Base-by-base conservation (phyloP, 139 green algal species). In the Auxenochlorella pyrenoidosa region DNA sequence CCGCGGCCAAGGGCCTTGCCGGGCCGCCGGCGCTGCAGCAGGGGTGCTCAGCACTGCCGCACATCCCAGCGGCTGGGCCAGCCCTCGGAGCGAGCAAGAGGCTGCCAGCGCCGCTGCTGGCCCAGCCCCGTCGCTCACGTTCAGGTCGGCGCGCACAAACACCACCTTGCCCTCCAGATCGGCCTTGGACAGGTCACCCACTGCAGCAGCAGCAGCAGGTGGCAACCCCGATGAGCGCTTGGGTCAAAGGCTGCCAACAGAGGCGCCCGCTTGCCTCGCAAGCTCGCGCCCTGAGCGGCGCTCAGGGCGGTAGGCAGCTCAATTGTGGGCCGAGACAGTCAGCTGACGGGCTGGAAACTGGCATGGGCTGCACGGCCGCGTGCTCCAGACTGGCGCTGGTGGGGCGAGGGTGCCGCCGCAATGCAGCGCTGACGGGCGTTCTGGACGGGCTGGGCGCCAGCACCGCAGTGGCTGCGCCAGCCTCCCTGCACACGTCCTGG, bases 131-230 rank as follows among this genome's bases (percentile, higher is more conserved):
- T n/a, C n/a, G n/a, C 82, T 88, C 84, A 90, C 89, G 94, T 99
- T 99, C 75, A 99, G 94, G 90, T 99, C 97, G 51, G 95, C 95
- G 82, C 96, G 93, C 40, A 91, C 89, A 79, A 98, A 92, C 28
- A 97, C 94, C 12, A 88, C 85, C 94, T 99, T 99, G 89, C 98
- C 98, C 91, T 99, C 95, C 30, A 99, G 93, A 76, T 99, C 97
- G 24, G 89, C 92, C 94, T 98, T 97, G 63, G 47, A 89, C 63
- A 99, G 93, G 91, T 99, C 96, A 43, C 89, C 96, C 38, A 91
- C 88, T 72, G 68, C 70, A 41, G 40, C 60, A 75, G 63, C 60
- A 47, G 30, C 4, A 22, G 38, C 34, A 4, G 38, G 21, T n/a
- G 47, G 72, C 72, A 58, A 36, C 15, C 38, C n/a, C 34, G 47